Evolutionary conservation across 331 rosid species (phyloP).

Genomic region (Quercus tomentella): DNA sequence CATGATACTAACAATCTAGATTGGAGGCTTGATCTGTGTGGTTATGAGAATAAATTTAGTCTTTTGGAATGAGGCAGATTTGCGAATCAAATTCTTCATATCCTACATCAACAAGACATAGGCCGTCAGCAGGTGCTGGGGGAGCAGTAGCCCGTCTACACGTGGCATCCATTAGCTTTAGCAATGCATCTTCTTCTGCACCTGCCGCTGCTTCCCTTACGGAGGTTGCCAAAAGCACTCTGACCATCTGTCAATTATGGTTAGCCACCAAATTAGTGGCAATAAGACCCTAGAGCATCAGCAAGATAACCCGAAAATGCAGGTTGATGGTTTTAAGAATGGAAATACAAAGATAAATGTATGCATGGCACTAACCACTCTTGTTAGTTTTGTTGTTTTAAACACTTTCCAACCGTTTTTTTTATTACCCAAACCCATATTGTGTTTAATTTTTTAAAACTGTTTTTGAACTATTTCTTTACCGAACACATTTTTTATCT

Average conservation of each 20-base stretch:
- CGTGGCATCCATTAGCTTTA: constrained; percentile 78
- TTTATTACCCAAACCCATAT: too few relatives aligned
- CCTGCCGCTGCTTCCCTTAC: constrained; percentile 95
- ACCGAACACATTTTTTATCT: too few relatives aligned
- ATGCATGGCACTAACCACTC: too few relatives aligned
- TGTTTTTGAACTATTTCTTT: too few relatives aligned
- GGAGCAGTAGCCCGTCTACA: constrained; percentile 98
- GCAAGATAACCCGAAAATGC: background rate
- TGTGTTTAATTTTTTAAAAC: too few relatives aligned
- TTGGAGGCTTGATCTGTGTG: background rate
- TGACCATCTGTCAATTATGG: constrained; percentile 65
- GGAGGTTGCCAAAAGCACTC: constrained; percentile 90
- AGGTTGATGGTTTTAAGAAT: background rate
- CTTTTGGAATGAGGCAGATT: constrained; percentile 47
- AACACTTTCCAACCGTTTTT: too few relatives aligned
- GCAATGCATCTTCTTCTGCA: constrained; percentile 76
- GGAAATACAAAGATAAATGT: too few relatives aligned
- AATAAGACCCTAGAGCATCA: background rate
- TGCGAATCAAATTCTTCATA: constrained; percentile 54
- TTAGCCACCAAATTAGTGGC: constrained; percentile 8
- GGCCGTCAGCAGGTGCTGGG: constrained; percentile 93
- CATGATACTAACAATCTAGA: background rate
- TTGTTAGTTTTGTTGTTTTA: too few relatives aligned
- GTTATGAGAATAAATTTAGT: constrained; percentile 7
- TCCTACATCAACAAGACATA: constrained; percentile 84